Conservation (phyloP, 2,329 filamentous ascomycete genomes). For the Emergomyces orientalis region DNA sequence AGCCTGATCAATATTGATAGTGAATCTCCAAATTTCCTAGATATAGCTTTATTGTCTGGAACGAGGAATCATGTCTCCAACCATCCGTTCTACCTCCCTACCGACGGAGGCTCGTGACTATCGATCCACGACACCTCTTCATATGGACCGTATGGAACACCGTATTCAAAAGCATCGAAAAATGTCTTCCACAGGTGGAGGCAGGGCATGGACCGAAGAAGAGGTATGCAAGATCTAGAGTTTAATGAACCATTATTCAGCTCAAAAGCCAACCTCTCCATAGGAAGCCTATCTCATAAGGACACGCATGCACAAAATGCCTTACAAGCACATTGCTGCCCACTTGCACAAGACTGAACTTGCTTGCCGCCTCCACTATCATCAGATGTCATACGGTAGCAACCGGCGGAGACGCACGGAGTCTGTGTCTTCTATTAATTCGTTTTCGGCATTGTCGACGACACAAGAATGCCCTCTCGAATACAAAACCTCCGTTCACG, state of each 20-base stretch:
- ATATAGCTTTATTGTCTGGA: neutral
- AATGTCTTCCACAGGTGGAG: slow-evolving; percentile 60
- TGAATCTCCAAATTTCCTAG: neutral
- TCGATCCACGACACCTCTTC: slow-evolving; percentile 42
- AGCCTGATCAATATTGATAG: neutral
- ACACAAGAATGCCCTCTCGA: slow-evolving; percentile 20
- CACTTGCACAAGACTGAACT: slow-evolving; percentile 82
- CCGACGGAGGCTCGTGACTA: slow-evolving; percentile 5
- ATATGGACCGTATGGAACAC: slow-evolving; percentile 48
- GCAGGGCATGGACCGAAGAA: slow-evolving; percentile 76
- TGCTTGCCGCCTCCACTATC: slow-evolving; percentile 77
- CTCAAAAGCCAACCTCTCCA: slow-evolving; percentile 1
- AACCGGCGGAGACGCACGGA: slow-evolving; percentile 68
- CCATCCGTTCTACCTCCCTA: slow-evolving; percentile 9
- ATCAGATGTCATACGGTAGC: slow-evolving; percentile 73
- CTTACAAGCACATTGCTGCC: slow-evolving; percentile 80
- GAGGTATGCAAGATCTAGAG: slow-evolving; percentile 49
- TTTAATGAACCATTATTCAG: neutral
- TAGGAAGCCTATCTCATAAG: slow-evolving; percentile 77
- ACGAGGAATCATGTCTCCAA: slow-evolving; percentile 12
- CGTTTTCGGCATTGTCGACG: slow-evolving; percentile 32
- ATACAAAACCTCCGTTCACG: slow-evolving; percentile 29
- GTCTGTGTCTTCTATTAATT: slow-evolving; percentile 52
- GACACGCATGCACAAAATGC: slow-evolving; percentile 78
- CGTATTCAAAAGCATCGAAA: slow-evolving; percentile 58